Conservation (phyloP, 2,329 filamentous ascomycete genomes). For the Talaromyces sp. region DNA sequence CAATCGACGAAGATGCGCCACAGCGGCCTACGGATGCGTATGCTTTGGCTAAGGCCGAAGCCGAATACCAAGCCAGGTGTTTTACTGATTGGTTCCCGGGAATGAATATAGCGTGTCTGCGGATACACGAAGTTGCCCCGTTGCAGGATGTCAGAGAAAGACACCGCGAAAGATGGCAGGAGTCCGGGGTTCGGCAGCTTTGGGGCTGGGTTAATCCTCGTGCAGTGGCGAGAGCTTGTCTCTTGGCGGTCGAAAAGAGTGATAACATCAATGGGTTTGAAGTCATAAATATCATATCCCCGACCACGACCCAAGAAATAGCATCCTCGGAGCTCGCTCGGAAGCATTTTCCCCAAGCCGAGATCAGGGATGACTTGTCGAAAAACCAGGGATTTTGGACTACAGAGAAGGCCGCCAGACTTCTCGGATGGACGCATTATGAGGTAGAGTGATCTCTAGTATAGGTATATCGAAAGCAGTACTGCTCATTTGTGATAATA, state of each 20-base stretch:
- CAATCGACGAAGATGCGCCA: slow-evolving; percentile 36
- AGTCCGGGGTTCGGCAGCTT: slow-evolving; percentile 33
- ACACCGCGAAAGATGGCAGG: slow-evolving; percentile 34
- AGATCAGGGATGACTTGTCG: slow-evolving; percentile 25
- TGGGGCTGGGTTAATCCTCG: slow-evolving; percentile 37
- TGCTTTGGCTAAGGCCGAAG: slow-evolving; percentile 36
- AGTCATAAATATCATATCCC: slow-evolving; percentile 37
- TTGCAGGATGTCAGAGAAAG: slow-evolving; percentile 30
- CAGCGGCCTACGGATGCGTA: slow-evolving; percentile 35
- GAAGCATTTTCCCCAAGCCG: slow-evolving; percentile 27
- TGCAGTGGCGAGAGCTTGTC: slow-evolving; percentile 36
- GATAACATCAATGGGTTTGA: slow-evolving; percentile 33
- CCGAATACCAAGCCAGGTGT: slow-evolving; percentile 33
- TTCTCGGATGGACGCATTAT: slow-evolving; percentile 31
- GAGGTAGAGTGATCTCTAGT: slow-evolving; percentile 25
- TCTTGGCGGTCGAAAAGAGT: slow-evolving; percentile 32
- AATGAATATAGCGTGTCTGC: slow-evolving; percentile 37
- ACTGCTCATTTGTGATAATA: not conserved
- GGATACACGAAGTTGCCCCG: slow-evolving; percentile 37
- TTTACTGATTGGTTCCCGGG: slow-evolving; percentile 39
- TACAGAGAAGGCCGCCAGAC: slow-evolving; percentile 24
- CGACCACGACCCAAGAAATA: slow-evolving; percentile 28
- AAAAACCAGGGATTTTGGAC: slow-evolving; percentile 26
- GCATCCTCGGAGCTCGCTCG: slow-evolving; percentile 24
- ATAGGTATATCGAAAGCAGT: not conserved